Conservation (phyloP, 2,329 filamentous ascomycete species). For the Ascosphaera aggregata region DNA sequence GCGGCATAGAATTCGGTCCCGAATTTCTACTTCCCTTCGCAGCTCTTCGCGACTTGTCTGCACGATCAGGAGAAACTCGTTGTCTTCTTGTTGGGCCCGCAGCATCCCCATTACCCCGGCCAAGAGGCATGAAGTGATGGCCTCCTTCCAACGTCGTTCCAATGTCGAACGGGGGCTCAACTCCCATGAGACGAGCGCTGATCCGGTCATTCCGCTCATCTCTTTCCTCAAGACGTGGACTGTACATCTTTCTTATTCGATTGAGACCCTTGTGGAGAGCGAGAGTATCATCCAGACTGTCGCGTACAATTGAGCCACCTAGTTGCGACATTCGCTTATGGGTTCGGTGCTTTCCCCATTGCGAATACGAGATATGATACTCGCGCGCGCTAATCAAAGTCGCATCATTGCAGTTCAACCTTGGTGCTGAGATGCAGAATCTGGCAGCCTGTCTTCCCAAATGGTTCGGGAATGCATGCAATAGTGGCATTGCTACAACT, state of each 20-base stretch:
- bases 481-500: no score
- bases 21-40: not conserved
- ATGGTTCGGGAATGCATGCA: no score
- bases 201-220: conserved; percentile 5
- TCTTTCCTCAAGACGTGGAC: conserved; percentile 1
- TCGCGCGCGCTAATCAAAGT: not conserved
- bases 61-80: not conserved
- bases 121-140: not conserved
- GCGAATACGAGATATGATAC: not conserved
- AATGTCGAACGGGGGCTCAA: conserved; percentile 5
- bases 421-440: no score
- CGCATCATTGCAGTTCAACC: no score
- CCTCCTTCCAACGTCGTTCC: conserved; percentile 25
- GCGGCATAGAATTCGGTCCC: not conserved
- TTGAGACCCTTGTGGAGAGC: not conserved
- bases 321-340: not conserved
- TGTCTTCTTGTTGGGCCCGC: not conserved
- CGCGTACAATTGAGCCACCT: not conserved
- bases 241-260: conserved; percentile 3
- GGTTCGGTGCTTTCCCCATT: not conserved
- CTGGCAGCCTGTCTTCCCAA: no score
- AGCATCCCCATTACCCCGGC: not conserved
- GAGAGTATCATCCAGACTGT: not conserved
- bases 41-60: not conserved
- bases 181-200: conserved; percentile 4